Evolutionary conservation across 1,284 basidiomycete species (phyloP), one percentile per base, ranked within the genome.

Genomic region (Cutaneotrichosporon cyanovorans): DNA sequence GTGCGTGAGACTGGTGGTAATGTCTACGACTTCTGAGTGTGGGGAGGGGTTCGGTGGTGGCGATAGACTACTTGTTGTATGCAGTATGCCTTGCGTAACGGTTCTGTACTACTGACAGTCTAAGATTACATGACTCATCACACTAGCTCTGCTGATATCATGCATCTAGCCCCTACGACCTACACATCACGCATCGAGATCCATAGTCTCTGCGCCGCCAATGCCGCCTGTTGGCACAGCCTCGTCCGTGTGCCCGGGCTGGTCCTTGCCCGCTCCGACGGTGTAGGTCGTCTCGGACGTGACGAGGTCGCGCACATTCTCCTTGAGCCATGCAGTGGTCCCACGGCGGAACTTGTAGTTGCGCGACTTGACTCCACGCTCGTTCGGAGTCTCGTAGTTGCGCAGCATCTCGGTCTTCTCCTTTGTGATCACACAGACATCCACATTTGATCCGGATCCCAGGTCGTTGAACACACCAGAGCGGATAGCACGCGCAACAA

Each of bases 381-480:
- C 81, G 70, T 95, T 95, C 59, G 87, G 93, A 76, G 78, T 91
- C 73, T 85, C 80, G 70, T 87, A 83, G 75, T 95, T 89, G 60
- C 95, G 79, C 55, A 95, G 73, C 83, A 84, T 90, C 69, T 91
- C 87, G 0, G 88, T 90, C 57, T 82, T 75, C 44, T 76, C 73
- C 45, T 83, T 81, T 10, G 86, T 89, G 72, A 99, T 95, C 51
- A 98, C 80, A 68, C 90, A 93, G 0, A 92, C 92, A 69, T 99
- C 95, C 60, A 98, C 83, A 68, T 99, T 98, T 18, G 87, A 91
- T 42, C 95, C 95, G 0, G 91, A 96, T 9, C 95, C 95, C 34
- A 98, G 79, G 76, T 99, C 95, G 76, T 99, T 98, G 78, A 96
- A 98, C 68, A 99, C 93, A 79, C 95, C 95, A 1, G 89, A 85